phyloP scores from a whole-genome alignment of 2,329 filamentous ascomycete genomes.

The Aphanoascus verrucosus region DNA sequence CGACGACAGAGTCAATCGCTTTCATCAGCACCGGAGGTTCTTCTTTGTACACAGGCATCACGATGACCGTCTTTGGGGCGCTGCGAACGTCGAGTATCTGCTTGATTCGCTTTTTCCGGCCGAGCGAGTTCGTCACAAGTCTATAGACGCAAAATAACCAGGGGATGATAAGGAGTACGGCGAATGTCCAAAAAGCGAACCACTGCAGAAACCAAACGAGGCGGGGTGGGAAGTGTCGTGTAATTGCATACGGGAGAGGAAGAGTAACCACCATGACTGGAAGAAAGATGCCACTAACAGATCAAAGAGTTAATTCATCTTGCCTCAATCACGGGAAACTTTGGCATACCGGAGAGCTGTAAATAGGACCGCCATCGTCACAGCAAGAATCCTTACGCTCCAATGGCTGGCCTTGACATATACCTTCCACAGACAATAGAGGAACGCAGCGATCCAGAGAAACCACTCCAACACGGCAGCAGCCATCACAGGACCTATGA shows the following conservation, averaged over 20 bases:
- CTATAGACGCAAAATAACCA: slow-evolving; percentile 93
- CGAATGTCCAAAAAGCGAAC: slow-evolving; percentile 94
- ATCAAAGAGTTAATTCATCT: slow-evolving; percentile 10
- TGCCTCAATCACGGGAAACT: neutral
- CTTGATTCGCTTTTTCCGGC: slow-evolving; percentile 70
- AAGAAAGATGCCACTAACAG: slow-evolving; percentile 63
- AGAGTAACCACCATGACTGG: slow-evolving; percentile 91
- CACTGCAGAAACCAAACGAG: slow-evolving; percentile 71
- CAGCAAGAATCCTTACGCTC: slow-evolving; percentile 67
- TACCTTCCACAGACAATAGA: slow-evolving; percentile 83
- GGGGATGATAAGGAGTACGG: slow-evolving; percentile 70
- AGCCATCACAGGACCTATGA: slow-evolving; percentile 71
- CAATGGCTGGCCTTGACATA: slow-evolving; percentile 82
- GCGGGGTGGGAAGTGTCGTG: slow-evolving; percentile 56
- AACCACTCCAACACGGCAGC: slow-evolving; percentile 87
- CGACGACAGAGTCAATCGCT: slow-evolving; percentile 81
- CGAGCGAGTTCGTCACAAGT: slow-evolving; percentile 75
- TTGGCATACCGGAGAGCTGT: slow-evolving; percentile 56
- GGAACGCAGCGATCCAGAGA: slow-evolving; percentile 83
- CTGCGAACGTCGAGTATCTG: slow-evolving; percentile 71
- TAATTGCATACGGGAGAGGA: slow-evolving; percentile 63
- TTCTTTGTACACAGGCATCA: slow-evolving; percentile 96
- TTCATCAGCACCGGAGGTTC: slow-evolving; percentile 71
- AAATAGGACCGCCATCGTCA: slow-evolving; percentile 65
- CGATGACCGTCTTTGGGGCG: slow-evolving; percentile 86